Evolutionary conservation across 1,284 basidiomycete genomes (phyloP), one percentile per base, ranked within the genome.

Genomic region (Apiotrichum porosum): DNA sequence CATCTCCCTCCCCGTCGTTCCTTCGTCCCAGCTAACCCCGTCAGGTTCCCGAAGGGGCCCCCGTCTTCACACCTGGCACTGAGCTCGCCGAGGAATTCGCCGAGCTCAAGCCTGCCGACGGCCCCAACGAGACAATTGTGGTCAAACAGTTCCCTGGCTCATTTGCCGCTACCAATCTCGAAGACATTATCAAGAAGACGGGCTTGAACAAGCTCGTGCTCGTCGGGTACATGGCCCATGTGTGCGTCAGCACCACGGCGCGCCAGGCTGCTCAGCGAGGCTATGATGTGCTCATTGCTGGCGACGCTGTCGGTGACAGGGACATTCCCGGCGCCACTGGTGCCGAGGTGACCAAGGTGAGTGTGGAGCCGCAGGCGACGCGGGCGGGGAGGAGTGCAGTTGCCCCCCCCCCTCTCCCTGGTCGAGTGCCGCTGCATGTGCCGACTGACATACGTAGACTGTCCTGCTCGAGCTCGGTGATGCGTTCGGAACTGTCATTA

Each of bases 161-260:
- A 13, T 63, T 63, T 26, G 53, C 59, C n/a, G 59, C 34, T 18
- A 63, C 61, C 4, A 37, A 53, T 24, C 57, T 63, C 28, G 37
- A 57, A 13, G 54, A 49, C n/a, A 34, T 49, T 15, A 31, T 63
- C 42, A 23, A 53, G 15, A 46, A 47, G 46, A 42, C 45, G 18
- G 60, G 60, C 8, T 53, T 53, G 31, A 55, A 48, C 12, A 47
- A 55, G 47, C 23, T 63, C 21, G 54, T 61, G 8, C 28, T 56
- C 5, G 52, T 53, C 3, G 61, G 61, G 2, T 63, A 61, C 45
- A 61, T 61, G 61, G 57, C 59, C 18, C 61, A 61, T 46, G 55
- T 59, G 14, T 63, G 61, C 37, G 54, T 61, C 0, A 56, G 52
- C 44, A 63, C 56, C 5, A 63, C 61, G 4, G 53, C 57, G 8